Evolutionary conservation across 371 early-diverging fungal genomes (phyloP).

Genomic region (Basidiobolus meristosporus): DNA sequence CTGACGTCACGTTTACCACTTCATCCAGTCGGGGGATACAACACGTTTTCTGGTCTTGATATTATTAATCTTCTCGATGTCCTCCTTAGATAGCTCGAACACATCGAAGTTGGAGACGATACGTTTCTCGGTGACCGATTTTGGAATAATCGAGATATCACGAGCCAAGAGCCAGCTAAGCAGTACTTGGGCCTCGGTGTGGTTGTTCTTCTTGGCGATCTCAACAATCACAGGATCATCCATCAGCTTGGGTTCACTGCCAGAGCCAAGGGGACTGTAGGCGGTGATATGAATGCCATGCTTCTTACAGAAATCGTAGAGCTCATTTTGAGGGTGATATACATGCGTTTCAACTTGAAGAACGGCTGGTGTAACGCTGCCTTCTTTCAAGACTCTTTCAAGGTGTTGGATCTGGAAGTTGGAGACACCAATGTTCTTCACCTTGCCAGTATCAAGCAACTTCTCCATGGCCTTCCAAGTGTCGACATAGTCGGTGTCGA

Average conservation of each 20-base stretch:
- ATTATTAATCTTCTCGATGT: conserved; percentile 14
- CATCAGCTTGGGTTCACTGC: background rate
- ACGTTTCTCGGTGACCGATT: conserved; percentile 19
- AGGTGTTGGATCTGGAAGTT: conserved; percentile 45
- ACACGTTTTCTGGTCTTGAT: background rate
- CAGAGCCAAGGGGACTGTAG: conserved; percentile 53
- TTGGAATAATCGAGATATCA: conserved; percentile 27
- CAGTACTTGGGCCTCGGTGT: conserved; percentile 47
- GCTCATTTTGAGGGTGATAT: conserved; percentile 52
- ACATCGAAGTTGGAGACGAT: conserved; percentile 27
- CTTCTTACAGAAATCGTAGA: conserved; percentile 43
- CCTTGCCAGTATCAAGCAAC: conserved; percentile 27
- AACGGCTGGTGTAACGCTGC: conserved; percentile 59
- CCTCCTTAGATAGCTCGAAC: conserved; percentile 24
- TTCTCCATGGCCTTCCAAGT: conserved; percentile 67
- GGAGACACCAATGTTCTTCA: conserved; percentile 38
- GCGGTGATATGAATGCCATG: conserved; percentile 57
- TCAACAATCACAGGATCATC: conserved; percentile 6
- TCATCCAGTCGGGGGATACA: too few relatives aligned
- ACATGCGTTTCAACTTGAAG: conserved; percentile 87
- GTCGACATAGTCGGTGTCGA: conserved; percentile 13
- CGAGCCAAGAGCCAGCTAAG: conserved; percentile 47
- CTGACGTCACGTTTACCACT: too few relatives aligned
- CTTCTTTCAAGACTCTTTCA: conserved; percentile 34
- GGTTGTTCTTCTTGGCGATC: conserved; percentile 48